These are phyloP conservation scores for Brassica balearica DNA, from an alignment of 441 rosid genomes.

Conservation along the genomic window DNA sequence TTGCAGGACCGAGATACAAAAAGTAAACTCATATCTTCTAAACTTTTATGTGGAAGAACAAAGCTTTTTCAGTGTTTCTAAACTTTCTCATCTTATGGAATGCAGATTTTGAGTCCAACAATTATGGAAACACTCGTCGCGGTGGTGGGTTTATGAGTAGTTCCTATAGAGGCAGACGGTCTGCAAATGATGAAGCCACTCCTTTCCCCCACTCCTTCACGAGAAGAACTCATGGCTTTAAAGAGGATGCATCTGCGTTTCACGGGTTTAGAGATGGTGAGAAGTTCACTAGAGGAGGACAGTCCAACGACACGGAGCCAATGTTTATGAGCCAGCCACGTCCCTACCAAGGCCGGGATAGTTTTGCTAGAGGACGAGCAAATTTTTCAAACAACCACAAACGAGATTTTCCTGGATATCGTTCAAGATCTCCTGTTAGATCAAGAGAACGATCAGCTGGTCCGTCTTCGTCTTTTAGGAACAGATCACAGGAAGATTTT, in stretches of 20 bases:
- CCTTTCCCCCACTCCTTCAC: constrained; percentile 52
- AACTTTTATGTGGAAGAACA: too few species aligned
- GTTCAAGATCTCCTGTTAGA: constrained; percentile 80
- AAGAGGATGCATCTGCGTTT: constrained; percentile 64
- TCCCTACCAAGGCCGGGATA: constrained; percentile 65
- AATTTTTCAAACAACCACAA: constrained; percentile 58
- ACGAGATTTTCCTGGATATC: constrained; percentile 59
- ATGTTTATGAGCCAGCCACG: constrained; percentile 54
- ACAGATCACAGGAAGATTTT: constrained; percentile 76
- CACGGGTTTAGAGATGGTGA: constrained; percentile 65
- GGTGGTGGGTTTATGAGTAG: constrained; percentile 54
- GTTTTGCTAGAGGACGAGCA: constrained; percentile 63
- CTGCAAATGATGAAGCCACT: constrained; percentile 50
- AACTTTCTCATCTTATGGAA: constrained; percentile 49
- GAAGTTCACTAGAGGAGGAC: constrained; percentile 61
- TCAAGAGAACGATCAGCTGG: constrained; percentile 70
- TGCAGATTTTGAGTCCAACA: constrained; percentile 57
- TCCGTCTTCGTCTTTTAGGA: constrained; percentile 74
- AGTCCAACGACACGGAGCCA: constrained; percentile 55
- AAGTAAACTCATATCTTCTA: constrained; percentile 43
- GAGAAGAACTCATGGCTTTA: constrained; percentile 60
- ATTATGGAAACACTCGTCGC: constrained; percentile 50
- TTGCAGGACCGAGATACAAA: constrained; percentile 59
- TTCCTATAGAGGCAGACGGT: constrained; percentile 71
- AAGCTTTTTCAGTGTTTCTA: constrained; percentile 45